These are phyloP conservation scores for Mikania micrantha DNA, from an alignment of 129 eudicot species.

Conservation along the genomic window DNA sequence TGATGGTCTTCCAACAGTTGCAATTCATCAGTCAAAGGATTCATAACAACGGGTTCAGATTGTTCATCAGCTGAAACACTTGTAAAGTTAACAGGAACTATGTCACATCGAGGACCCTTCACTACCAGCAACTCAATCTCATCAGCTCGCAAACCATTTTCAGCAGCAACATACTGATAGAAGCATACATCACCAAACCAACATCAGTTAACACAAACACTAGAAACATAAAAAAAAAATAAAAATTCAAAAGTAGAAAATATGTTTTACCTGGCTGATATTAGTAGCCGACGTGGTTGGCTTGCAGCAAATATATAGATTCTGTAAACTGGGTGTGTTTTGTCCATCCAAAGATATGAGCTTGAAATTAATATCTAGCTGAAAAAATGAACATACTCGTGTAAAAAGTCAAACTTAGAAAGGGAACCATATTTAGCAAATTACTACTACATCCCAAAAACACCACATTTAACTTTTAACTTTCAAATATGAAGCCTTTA, in stretches of 20 bases:
- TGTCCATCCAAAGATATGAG: constrained; percentile 51
- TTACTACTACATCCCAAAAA: constrained; percentile 1
- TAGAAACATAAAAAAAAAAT: neutral
- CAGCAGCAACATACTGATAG: constrained; percentile 52
- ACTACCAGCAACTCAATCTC: constrained; percentile 52
- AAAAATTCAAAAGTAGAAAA: neutral
- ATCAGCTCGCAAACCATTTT: constrained; percentile 33
- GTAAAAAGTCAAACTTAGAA: neutral
- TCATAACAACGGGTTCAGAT: neutral
- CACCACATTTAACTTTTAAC: neutral
- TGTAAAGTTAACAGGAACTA: constrained; percentile 10
- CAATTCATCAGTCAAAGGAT: constrained; percentile 32
- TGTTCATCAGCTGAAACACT: constrained; percentile 8
- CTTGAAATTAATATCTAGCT: constrained; percentile 44
- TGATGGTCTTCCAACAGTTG: constrained; percentile 46
- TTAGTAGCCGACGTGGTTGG: constrained; percentile 32
- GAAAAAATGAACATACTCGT: constrained; percentile 23
- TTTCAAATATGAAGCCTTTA: neutral
- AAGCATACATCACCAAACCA: constrained; percentile 6
- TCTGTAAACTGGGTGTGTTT: constrained; percentile 40
- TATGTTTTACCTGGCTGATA: constrained; percentile 42
- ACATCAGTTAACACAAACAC: constrained; percentile 1
- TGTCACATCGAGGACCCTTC: constrained; percentile 21
- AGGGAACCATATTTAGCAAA: neutral
- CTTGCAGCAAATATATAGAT: constrained; percentile 47